A percentile compares a stretch with the other conserved stretches of the same genome.
phyloP scores from a whole-genome alignment of 345 rosid species.

The Orychophragmus violaceus region DNA sequence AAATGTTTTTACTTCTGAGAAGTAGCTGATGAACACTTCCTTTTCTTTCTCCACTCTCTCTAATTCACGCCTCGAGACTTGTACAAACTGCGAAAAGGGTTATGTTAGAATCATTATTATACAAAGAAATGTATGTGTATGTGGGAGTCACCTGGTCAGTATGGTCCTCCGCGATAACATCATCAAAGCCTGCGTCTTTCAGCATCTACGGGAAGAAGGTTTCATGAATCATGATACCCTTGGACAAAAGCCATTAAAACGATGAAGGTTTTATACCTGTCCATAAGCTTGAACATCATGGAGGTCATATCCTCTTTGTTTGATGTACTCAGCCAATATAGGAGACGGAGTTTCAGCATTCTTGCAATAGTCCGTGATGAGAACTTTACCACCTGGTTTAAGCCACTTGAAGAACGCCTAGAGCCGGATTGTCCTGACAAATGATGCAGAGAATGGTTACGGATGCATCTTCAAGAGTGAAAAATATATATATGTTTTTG shows the following conservation, averaged over 20 bases:
- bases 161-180: constrained; percentile 70
- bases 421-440: constrained; percentile 76
- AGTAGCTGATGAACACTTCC: constrained; percentile 57
- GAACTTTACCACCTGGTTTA: too few species aligned
- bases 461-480: neutral
- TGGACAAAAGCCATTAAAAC: neutral
- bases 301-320: too few species aligned
- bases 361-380: too few species aligned
- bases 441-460: neutral
- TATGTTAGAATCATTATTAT: neutral
- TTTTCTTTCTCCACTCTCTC: too few species aligned
- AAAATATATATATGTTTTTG: neutral
- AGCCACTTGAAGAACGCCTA: constrained; percentile 82
- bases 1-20: constrained; percentile 47
- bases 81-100: constrained; percentile 44
- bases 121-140: too few species aligned
- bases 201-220: too few species aligned
- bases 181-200: constrained; percentile 68
- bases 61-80: constrained; percentile 61
- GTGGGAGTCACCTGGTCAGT: too few species aligned
- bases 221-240: too few species aligned
- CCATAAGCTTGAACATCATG: too few species aligned
- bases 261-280: constrained; percentile 39
- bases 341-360: too few species aligned
- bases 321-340: too few species aligned